Conservation (phyloP, 2,329 filamentous ascomycete genomes). For the Geosmithia putterillii region DNA sequence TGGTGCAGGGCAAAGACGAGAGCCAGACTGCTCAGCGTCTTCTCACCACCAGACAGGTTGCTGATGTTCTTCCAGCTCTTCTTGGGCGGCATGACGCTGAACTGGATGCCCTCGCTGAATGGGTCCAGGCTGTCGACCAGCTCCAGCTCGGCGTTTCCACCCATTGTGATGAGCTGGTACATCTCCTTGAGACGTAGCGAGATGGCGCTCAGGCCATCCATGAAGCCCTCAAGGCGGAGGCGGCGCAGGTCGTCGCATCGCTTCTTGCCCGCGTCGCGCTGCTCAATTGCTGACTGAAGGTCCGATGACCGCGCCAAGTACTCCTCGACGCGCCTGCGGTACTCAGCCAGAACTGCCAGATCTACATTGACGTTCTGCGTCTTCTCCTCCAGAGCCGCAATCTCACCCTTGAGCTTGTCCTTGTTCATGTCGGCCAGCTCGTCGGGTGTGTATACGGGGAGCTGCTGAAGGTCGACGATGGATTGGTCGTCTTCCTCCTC, state of each 20-base stretch:
- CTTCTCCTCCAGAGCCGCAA: constrained; percentile 50
- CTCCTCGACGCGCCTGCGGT: constrained; percentile 75
- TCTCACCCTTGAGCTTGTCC: constrained; percentile 47
- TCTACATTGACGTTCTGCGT: constrained; percentile 83
- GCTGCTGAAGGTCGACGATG: constrained; percentile 28
- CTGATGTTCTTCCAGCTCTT: constrained; percentile 99
- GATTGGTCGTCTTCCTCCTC: constrained; percentile 6
- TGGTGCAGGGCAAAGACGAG: constrained; percentile 97
- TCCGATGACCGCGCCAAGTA: constrained; percentile 73
- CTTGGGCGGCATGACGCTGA: constrained; percentile 98
- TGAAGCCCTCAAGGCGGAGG: constrained; percentile 87
- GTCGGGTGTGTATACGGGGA: constrained; percentile 68
- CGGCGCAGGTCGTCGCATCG: constrained; percentile 86
- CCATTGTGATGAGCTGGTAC: constrained; percentile 99
- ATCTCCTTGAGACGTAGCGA: constrained; percentile 95
- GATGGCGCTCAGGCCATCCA: constrained; percentile 93
- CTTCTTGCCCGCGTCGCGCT: constrained; percentile 80
- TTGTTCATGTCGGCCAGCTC: constrained; percentile 57
- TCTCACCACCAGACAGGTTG: constrained; percentile 91
- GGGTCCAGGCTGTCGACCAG: constrained; percentile 93
- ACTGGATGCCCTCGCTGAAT: constrained; percentile 92
- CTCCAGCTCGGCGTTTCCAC: constrained; percentile 93
- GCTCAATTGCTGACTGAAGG: constrained; percentile 61
- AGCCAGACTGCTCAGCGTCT: constrained; percentile 86
- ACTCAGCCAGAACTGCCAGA: constrained; percentile 77